Evolutionary conservation across 768 basidiomycete species (phyloP).

Genomic region (Zangia roseola): DNA sequence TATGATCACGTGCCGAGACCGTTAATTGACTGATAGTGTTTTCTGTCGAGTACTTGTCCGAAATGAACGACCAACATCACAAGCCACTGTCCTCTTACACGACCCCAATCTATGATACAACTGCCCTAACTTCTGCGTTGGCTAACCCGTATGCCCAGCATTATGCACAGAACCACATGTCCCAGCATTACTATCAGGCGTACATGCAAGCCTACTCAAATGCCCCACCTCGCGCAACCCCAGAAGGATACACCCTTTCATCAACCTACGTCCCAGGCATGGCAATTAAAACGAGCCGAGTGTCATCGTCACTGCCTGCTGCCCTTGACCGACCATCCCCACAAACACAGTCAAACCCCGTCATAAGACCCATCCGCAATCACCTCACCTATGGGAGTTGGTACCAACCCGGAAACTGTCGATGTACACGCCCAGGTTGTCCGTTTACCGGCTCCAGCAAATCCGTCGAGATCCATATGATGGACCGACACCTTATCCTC

Average conservation of each 20-base stretch:
- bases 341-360: slow-evolving; percentile 3
- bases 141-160: slow-evolving; percentile 30
- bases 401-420: slow-evolving; percentile 61
- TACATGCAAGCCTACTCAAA: slow-evolving; percentile 38
- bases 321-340: slow-evolving; percentile 3
- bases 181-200: slow-evolving; percentile 57
- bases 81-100: slow-evolving; percentile 7
- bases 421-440: slow-evolving; percentile 66
- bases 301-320: neutral
- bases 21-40: neutral
- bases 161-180: slow-evolving; percentile 31
- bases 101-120: slow-evolving; percentile 22
- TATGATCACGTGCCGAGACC: slow-evolving; percentile 20
- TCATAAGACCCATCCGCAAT: slow-evolving; percentile 13
- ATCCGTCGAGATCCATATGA: slow-evolving; percentile 76
- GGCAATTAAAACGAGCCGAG: neutral
- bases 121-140: slow-evolving; percentile 24
- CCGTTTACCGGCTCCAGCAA: slow-evolving; percentile 67
- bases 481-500: slow-evolving; percentile 87
- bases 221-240: slow-evolving; percentile 21
- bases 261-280: slow-evolving; percentile 35
- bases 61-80: slow-evolving; percentile 14
- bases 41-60: neutral
- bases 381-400: slow-evolving; percentile 37
- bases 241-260: slow-evolving; percentile 39